phyloP scores from a whole-genome alignment of 495 filamentous ascomycete genomes.

The Hypoxylon fuscum region DNA sequence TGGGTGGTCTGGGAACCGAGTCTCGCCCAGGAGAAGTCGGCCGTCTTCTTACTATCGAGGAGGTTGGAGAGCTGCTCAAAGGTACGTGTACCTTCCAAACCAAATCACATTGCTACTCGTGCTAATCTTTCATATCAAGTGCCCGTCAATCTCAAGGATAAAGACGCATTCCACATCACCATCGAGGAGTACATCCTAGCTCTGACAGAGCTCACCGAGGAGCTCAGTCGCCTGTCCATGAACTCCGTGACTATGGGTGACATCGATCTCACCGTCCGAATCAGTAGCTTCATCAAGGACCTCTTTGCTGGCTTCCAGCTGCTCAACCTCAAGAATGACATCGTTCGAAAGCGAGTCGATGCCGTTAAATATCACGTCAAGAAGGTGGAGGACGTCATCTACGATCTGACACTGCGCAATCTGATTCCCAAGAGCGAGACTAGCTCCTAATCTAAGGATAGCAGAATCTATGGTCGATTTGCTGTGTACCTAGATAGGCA shows the following conservation, averaged over 20 bases:
- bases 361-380: conserved; percentile 97
- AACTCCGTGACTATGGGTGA: conserved; percentile 96
- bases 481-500: neutral
- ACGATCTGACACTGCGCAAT: conserved; percentile 89
- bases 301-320: conserved; percentile 95
- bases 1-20: conserved; percentile 67
- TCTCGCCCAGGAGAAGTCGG: conserved; percentile 56
- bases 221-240: conserved; percentile 90
- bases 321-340: conserved; percentile 96
- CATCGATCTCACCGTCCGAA: conserved; percentile 80
- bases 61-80: conserved; percentile 78
- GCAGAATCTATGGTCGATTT: neutral
- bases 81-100: conserved; percentile 59
- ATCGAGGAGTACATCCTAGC: conserved; percentile 96
- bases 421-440: conserved; percentile 65
- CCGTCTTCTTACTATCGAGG: conserved; percentile 84
- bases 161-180: conserved; percentile 91
- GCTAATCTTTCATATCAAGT: conserved; percentile 60
- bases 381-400: conserved; percentile 97
- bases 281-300: conserved; percentile 93
- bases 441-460: conserved; percentile 12
- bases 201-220: conserved; percentile 85
- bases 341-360: conserved; percentile 85
- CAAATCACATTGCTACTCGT: neutral
- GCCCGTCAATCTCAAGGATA: conserved; percentile 91